A percentile compares a stretch with the other conserved stretches of the same genome.
Conservation (phyloP, 805 yeast genomes). For the Saturnispora gosingensis region DNA sequence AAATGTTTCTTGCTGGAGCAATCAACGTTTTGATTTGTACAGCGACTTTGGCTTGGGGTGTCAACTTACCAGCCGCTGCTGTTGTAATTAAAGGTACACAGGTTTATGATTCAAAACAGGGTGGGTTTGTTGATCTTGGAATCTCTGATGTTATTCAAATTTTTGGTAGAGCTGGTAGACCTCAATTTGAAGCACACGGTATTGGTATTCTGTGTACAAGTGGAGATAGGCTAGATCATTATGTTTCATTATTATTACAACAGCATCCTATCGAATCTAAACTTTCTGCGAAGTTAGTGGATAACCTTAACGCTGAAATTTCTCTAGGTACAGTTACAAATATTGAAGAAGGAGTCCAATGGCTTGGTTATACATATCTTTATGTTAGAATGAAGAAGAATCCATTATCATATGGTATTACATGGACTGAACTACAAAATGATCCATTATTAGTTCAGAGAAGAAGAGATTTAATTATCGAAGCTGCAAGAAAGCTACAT, state of each 20-base stretch:
- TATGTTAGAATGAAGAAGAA: conserved; percentile 90
- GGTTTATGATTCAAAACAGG: conserved; percentile 86
- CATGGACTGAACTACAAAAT: conserved; percentile 72
- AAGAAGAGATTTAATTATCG: conserved; percentile 64
- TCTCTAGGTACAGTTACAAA: conserved; percentile 92
- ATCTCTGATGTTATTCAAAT: conserved; percentile 96
- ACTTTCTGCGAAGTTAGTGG: conserved; percentile 68
- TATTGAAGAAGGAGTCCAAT: conserved; percentile 86
- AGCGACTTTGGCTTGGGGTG: conserved; percentile 99
- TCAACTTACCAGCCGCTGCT: conserved; percentile 94
- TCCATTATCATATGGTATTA: conserved; percentile 87
- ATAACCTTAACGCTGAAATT: conserved; percentile 92
- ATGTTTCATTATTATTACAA: conserved; percentile 79
- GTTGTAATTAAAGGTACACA: conserved; percentile 96
- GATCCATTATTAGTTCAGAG: conserved; percentile 74
- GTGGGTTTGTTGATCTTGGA: conserved; percentile 90
- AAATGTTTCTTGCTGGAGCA: conserved; percentile 76
- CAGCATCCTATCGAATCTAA: conserved; percentile 95
- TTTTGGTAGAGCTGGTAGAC: conserved; percentile 99
- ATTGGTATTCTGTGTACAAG: conserved; percentile 87
- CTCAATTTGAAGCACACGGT: conserved; percentile 88
- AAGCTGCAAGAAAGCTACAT: conserved; percentile 80
- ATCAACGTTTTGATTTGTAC: conserved; percentile 90
- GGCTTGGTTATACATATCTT: conserved; percentile 97
- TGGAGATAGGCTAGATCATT: conserved; percentile 73